phyloP scores from a whole-genome alignment of 2,329 filamentous ascomycete species.

The Colletotrichum coccodes region DNA sequence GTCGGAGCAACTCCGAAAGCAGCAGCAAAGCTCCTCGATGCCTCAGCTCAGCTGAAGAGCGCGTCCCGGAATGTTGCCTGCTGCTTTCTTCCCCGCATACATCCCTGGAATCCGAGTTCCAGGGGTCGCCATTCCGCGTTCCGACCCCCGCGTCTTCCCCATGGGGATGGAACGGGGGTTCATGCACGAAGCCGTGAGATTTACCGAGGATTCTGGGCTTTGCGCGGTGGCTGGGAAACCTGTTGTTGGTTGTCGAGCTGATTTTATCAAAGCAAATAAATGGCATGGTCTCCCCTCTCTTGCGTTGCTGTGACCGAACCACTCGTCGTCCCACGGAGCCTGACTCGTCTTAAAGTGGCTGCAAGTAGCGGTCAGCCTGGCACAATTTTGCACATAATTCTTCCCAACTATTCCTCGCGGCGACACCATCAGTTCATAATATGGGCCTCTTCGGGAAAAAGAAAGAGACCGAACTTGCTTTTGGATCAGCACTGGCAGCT shows the following conservation, averaged over 20 bases:
- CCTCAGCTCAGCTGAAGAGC: background rate
- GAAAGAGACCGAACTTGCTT: background rate
- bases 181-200: background rate
- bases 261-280: background rate
- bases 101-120: constrained; percentile 5
- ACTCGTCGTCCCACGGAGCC: background rate
- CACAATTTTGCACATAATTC: background rate
- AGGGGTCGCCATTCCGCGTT: background rate
- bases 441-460: background rate
- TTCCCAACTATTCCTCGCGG: background rate
- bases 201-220: background rate
- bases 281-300: background rate
- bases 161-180: background rate
- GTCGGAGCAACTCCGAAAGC: background rate
- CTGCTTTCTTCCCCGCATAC: background rate
- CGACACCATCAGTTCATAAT: background rate
- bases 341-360: too few species aligned
- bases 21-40: background rate
- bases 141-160: constrained; percentile 1
- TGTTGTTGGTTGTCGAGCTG: background rate
- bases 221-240: background rate
- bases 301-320: background rate
- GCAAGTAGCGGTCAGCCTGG: background rate
- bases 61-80: background rate
- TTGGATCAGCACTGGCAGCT: constrained; percentile 9